Evolutionary conservation across 2,329 filamentous ascomycete species (phyloP).

Genomic region (Epichloe aotearoae): DNA sequence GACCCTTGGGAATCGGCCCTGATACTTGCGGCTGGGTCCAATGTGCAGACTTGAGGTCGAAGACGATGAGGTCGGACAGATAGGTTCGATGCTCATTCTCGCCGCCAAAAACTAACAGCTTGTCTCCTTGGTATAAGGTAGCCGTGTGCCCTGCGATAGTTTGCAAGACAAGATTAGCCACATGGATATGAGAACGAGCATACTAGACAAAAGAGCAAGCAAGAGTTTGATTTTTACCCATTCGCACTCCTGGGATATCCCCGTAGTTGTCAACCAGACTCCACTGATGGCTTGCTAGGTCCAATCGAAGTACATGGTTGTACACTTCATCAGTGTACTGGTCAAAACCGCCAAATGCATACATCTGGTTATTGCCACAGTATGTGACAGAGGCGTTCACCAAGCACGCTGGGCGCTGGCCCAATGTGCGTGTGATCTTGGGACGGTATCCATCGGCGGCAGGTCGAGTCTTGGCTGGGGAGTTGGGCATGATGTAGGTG

Average conservation of each 20-base stretch:
- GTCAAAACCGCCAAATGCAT: slow-evolving; percentile 95
- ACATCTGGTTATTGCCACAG: slow-evolving; percentile 93
- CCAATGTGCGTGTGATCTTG: slow-evolving; percentile 64
- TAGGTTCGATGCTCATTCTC: slow-evolving; percentile 97
- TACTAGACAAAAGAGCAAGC: not conserved
- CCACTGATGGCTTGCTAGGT: slow-evolving; percentile 83
- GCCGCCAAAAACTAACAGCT: slow-evolving; percentile 92
- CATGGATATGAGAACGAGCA: not conserved
- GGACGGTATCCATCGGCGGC: slow-evolving; percentile 68
- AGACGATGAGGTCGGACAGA: slow-evolving; percentile 88
- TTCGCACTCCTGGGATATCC: slow-evolving; percentile 90
- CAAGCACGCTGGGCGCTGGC: slow-evolving; percentile 78
- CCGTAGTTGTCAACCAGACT: slow-evolving; percentile 96
- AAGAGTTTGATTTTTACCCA: slow-evolving; percentile 45
- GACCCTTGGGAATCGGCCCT: slow-evolving; percentile 74
- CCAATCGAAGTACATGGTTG: slow-evolving; percentile 86
- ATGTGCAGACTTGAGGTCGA: slow-evolving; percentile 84
- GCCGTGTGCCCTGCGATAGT: slow-evolving; percentile 69
- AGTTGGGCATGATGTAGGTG: slow-evolving; percentile 86
- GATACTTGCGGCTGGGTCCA: slow-evolving; percentile 88
- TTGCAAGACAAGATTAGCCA: slow-evolving; percentile 6
- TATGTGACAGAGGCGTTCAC: slow-evolving; percentile 99
- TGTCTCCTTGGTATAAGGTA: slow-evolving; percentile 83
- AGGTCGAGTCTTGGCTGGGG: slow-evolving; percentile 54
- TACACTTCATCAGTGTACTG: slow-evolving; percentile 99